Conservation (phyloP, 208 protist species). For the Herpetomonas tarakana region DNA sequence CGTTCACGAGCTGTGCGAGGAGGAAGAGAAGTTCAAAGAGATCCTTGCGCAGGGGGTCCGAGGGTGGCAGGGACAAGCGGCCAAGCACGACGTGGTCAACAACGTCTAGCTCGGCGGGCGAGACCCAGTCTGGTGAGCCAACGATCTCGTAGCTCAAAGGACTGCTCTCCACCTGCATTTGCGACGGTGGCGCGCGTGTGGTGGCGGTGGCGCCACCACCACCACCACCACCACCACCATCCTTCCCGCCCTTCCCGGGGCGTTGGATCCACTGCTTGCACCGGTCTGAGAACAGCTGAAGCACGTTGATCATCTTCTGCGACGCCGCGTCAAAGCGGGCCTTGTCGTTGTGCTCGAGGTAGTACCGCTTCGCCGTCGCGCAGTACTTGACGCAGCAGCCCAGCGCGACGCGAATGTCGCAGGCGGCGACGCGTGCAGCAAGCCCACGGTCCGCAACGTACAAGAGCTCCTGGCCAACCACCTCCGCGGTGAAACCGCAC, state of each 20-base stretch:
- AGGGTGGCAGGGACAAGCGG: slow-evolving; percentile 15
- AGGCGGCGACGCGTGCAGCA: slow-evolving; percentile 36
- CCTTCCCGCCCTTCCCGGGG: not conserved
- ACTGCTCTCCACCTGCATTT: too few relatives aligned
- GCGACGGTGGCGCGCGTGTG: too few relatives aligned
- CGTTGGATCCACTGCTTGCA: slow-evolving; percentile 2
- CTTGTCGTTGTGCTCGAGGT: slow-evolving; percentile 26
- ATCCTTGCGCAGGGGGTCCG: slow-evolving; percentile 16
- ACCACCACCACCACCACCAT: not conserved
- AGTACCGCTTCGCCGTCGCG: slow-evolving; percentile 21
- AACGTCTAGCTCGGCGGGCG: slow-evolving; percentile 16
- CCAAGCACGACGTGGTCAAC: slow-evolving; percentile 25
- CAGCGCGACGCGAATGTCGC: slow-evolving; percentile 18
- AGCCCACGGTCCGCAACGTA: slow-evolving; percentile 31
- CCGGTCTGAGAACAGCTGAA: not conserved
- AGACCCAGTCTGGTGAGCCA: slow-evolving; percentile 23
- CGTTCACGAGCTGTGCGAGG: slow-evolving; percentile 44
- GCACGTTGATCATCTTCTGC: slow-evolving; percentile 23
- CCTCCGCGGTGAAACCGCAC: not conserved
- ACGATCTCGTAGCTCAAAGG: slow-evolving; percentile 15
- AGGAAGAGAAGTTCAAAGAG: slow-evolving; percentile 51
- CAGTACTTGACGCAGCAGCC: slow-evolving; percentile 27
- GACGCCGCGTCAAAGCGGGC: slow-evolving; percentile 26
- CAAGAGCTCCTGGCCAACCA: slow-evolving; percentile 29
- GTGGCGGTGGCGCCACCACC: not conserved